Percentiles rank a stretch among this genome's conserved stretches.
Evolutionary conservation across 345 rosid species (phyloP).

Genomic region (Salix purpurea): DNA sequence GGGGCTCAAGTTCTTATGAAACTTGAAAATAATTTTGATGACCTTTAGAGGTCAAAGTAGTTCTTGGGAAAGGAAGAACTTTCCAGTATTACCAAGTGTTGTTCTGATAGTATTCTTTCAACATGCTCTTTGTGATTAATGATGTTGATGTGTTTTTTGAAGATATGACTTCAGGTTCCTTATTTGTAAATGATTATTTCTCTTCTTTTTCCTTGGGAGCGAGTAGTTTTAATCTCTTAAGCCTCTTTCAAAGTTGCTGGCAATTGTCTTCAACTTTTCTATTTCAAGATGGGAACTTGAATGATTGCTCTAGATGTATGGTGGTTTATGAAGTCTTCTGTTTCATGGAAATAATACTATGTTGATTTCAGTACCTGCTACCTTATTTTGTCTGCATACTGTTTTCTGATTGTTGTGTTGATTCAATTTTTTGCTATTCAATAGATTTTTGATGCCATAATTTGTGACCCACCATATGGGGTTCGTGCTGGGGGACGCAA

Average conservation of each 20-base stretch:
- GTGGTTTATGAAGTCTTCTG: neutral
- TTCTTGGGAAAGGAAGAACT: neutral
- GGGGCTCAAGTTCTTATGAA: neutral
- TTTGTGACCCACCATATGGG: slow-evolving; percentile 94
- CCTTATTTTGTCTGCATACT: neutral
- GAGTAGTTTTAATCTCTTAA: neutral
- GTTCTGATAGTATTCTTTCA: neutral
- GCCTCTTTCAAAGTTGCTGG: neutral
- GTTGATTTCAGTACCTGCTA: neutral
- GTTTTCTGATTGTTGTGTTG: neutral
- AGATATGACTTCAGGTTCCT: neutral
- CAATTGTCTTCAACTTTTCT: neutral
- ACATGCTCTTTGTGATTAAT: neutral
- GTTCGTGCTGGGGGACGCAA: slow-evolving; percentile 97
- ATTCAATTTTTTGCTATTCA: slow-evolving; percentile 5
- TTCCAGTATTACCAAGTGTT: neutral
- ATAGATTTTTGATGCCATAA: slow-evolving; percentile 82
- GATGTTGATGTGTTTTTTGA: neutral
- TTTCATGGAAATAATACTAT: neutral
- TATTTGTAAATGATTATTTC: neutral
- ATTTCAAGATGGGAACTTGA: neutral
- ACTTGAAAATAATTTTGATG: neutral
- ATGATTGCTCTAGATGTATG: neutral
- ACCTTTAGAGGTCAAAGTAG: neutral
- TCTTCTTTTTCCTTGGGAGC: neutral